Percentiles rank a stretch among this genome's conserved stretches.
phyloP scores from a whole-genome alignment of 2,329 filamentous ascomycete species.

The Leptographium flavum region DNA sequence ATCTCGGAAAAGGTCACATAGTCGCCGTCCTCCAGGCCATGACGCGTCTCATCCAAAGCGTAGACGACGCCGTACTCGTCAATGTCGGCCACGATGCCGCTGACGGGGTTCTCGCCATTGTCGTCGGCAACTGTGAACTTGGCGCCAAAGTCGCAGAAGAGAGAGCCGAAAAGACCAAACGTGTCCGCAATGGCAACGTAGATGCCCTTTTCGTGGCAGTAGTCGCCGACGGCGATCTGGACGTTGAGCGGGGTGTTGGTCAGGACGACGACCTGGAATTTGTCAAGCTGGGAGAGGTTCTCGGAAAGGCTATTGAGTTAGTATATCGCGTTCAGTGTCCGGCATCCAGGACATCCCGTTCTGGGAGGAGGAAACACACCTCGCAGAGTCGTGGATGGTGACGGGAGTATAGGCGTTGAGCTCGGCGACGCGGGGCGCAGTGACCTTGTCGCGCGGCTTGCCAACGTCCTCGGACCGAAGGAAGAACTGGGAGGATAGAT shows the following conservation, averaged over 20 bases:
- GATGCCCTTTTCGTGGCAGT: constrained; percentile 87
- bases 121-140: constrained; percentile 84
- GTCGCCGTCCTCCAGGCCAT: constrained; percentile 92
- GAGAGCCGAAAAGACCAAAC: constrained; percentile 83
- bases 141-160: constrained; percentile 95
- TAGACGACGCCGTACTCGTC: constrained; percentile 84
- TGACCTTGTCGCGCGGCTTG: constrained; percentile 76
- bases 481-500: constrained; percentile 97
- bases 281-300: constrained; percentile 69
- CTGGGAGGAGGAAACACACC: constrained; percentile 21
- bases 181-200: constrained; percentile 80
- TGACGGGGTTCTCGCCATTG: constrained; percentile 77
- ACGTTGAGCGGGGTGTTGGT: constrained; percentile 70
- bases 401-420: constrained; percentile 95
- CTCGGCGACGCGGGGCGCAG: constrained; percentile 79
- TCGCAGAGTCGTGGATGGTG: constrained; percentile 50
- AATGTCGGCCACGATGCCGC: constrained; percentile 80
- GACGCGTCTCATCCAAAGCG: constrained; percentile 83
- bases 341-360: neutral
- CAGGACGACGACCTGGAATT: constrained; percentile 84
- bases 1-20: constrained; percentile 91
- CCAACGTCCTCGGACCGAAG: constrained; percentile 77
- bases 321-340: neutral
- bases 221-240: constrained; percentile 76
- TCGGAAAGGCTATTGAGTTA: constrained; percentile 46